Conservation (phyloP, 139 green algal genomes). For the Micromonas pusilla region DNA sequence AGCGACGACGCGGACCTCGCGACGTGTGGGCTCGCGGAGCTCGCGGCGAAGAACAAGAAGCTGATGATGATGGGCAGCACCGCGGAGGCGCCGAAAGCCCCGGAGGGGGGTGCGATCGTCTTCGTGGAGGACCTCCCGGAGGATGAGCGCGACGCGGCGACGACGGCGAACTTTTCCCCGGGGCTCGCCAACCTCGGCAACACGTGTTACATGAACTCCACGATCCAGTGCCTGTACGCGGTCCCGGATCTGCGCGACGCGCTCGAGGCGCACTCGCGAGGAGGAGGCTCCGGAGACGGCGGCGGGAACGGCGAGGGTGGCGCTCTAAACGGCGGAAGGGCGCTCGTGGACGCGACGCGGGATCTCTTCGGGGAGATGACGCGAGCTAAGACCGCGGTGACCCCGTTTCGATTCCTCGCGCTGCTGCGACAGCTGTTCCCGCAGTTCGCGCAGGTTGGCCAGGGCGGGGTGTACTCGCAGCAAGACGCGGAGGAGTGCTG, state of each 20-base stretch:
- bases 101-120: constrained; percentile 44
- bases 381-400: constrained; percentile 38
- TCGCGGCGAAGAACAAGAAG: constrained; percentile 31
- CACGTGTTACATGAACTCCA: constrained; percentile 98
- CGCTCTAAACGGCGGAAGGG: not conserved
- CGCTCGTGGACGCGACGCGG: constrained; percentile 28
- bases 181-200: constrained; percentile 93
- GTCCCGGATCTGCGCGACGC: constrained; percentile 57
- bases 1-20: constrained; percentile 80
- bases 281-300: too few species aligned
- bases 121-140: constrained; percentile 95
- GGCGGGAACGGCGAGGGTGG: too few species aligned
- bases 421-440: constrained; percentile 72
- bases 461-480: constrained; percentile 60
- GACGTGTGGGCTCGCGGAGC: constrained; percentile 69
- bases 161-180: constrained; percentile 59
- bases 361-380: constrained; percentile 71
- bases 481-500: constrained; percentile 99
- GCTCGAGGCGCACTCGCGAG: too few species aligned
- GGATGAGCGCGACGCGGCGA: constrained; percentile 62
- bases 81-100: constrained; percentile 63
- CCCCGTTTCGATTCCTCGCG: constrained; percentile 32
- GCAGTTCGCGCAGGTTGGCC: constrained; percentile 78
- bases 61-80: constrained; percentile 97
- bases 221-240: constrained; percentile 80